These are phyloP conservation scores for Umbelopsis sp. DNA, from an alignment of 371 early-diverging fungal species.

Conservation along the genomic window DNA sequence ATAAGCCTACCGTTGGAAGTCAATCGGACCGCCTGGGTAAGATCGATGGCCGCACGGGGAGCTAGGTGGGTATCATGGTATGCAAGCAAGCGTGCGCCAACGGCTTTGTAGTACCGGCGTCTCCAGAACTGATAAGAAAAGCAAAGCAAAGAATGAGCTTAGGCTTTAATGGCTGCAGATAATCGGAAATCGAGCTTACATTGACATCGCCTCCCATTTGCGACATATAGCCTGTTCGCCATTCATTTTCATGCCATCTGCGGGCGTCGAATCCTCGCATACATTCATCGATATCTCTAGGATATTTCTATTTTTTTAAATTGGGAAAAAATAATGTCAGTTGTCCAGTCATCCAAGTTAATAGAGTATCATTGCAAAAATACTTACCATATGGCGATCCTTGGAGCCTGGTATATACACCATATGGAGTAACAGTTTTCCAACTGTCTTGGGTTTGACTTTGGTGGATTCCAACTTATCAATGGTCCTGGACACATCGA, in stretches of 20 bases:
- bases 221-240: slow-evolving; percentile 20
- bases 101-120: slow-evolving; percentile 20
- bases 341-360: background rate
- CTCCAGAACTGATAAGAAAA: slow-evolving; percentile 15
- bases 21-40: slow-evolving; percentile 20
- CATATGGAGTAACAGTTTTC: slow-evolving; percentile 34
- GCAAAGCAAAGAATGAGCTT: background rate
- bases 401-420: slow-evolving; percentile 30
- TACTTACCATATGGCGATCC: slow-evolving; percentile 9
- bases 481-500: slow-evolving; percentile 30
- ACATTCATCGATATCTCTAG: slow-evolving; percentile 19
- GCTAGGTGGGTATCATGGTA: slow-evolving; percentile 22
- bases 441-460: slow-evolving; percentile 31
- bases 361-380: background rate
- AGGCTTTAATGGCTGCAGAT: background rate
- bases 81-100: slow-evolving; percentile 14
- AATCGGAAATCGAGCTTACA: background rate
- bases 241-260: slow-evolving; percentile 18
- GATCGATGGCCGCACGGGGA: slow-evolving; percentile 20
- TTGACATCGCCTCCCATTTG: slow-evolving; percentile 21
- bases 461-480: slow-evolving; percentile 20
- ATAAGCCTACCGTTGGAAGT: slow-evolving; percentile 9
- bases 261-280: slow-evolving; percentile 18
- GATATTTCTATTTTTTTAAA: background rate
- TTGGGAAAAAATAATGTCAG: background rate